These are phyloP conservation scores for Coemansia sp. DNA, from an alignment of 192 early-diverging fungal genomes.

Conservation along the genomic window DNA sequence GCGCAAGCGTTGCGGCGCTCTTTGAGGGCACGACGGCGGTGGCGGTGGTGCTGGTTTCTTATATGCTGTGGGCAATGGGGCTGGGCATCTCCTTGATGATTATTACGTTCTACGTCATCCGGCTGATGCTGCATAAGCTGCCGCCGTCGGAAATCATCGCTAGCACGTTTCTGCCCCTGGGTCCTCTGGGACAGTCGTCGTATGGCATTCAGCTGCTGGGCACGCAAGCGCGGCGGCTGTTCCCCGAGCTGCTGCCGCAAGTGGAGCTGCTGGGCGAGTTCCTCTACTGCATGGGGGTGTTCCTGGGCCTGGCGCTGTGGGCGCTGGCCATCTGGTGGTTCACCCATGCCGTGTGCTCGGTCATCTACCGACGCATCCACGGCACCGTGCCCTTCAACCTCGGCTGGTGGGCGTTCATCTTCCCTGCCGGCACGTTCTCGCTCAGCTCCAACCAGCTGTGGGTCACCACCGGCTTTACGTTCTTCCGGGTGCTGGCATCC, in stretches of 20 bases:
- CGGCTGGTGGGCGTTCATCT: constrained; percentile 61
- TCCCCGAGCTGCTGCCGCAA: constrained; percentile 28
- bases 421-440: constrained; percentile 52
- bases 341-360: constrained; percentile 38
- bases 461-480: constrained; percentile 15
- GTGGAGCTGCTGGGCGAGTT: constrained; percentile 28
- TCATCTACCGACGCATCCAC: constrained; percentile 25
- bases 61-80: constrained; percentile 53
- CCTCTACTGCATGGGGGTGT: constrained; percentile 29
- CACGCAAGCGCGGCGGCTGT: constrained; percentile 22
- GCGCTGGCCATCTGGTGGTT: constrained; percentile 53
- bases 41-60: constrained; percentile 41
- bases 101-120: constrained; percentile 48
- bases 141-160: constrained; percentile 56
- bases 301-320: constrained; percentile 50
- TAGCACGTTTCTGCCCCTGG: constrained; percentile 53
- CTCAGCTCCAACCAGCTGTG: constrained; percentile 26
- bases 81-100: constrained; percentile 46
- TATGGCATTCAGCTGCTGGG: constrained; percentile 55
- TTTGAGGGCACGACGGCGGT: constrained; percentile 12
- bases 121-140: constrained; percentile 49
- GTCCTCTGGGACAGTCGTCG: constrained; percentile 54
- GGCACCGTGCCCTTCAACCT: constrained; percentile 52
- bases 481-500: constrained; percentile 44
- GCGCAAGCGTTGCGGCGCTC: constrained; percentile 32